Base-by-base conservation (phyloP, 1,284 basidiomycete species). In the Leccinum huronense region DNA sequence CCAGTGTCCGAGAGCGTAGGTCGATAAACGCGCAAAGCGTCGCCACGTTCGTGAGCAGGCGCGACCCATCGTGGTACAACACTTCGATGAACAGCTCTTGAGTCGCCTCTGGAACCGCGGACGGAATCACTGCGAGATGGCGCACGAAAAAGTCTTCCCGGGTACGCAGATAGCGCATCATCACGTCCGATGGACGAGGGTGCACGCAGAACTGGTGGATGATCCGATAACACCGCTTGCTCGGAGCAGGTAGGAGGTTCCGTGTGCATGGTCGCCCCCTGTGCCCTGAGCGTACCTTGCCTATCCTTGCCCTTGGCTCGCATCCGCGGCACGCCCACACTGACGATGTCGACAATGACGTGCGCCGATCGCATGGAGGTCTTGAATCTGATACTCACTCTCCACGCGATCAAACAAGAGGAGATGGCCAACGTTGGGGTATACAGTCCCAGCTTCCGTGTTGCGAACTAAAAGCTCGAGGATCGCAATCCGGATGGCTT, bases 181-280 rank as follows among this genome's bases (percentile, higher is more conserved):
- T 90, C 45, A 91, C 85, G 31, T 89, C 86, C 5, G 91, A 93
- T 0, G 96, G 97, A 57, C 87, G 83, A 1, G 91, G 84, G 74
- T 97, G 93, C 8, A 89, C 83, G 78, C 94, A 97, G 0, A 99
- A 85, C 65, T 97, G 91, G 72, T 93, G 85, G 14, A 99, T 79
- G 55, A 98, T 83, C 55, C 86, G 86, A 71, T 95, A 95, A 70
- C 91, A 91, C 66, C 90, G 88, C 73, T 97, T 95, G 1, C 95
- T 95, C 31, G 98, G 80, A 2, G 84, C 83, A 0, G 97, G 95
- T 27, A 27, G 23, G 23, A 27, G 23, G 23, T 27, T 27, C 23
- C 23, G 23, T 27, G 23, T 27, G 23, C 23, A 27, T 27, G 23
- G 23, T 27, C 23, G 23, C 23, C 23, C 23, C 23, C 23, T 27